Percentiles rank a stretch among this genome's conserved stretches.
Conservation (phyloP, 306 rosid species). For the Senna tora region DNA sequence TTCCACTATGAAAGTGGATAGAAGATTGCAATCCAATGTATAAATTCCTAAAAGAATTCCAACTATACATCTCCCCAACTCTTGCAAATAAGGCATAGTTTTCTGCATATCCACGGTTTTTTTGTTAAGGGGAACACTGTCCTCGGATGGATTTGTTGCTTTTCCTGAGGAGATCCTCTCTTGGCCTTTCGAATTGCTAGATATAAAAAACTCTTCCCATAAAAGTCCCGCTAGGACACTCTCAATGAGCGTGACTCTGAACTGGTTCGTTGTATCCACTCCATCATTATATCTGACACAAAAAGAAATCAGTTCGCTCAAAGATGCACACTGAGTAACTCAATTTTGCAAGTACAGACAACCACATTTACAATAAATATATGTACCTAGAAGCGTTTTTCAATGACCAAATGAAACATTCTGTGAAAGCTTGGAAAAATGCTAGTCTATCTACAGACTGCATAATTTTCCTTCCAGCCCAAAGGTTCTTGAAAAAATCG, state of each 20-base stretch:
- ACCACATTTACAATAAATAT: conserved; percentile 31
- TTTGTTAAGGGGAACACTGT: conserved; percentile 44
- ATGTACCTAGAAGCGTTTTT: conserved; percentile 77
- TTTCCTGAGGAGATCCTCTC: conserved; percentile 48
- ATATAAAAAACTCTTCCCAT: conserved; percentile 69
- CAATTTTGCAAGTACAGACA: conserved; percentile 10
- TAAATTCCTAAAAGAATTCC: conserved; percentile 67
- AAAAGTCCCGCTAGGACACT: conserved; percentile 68
- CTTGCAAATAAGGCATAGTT: conserved; percentile 62
- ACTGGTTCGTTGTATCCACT: conserved; percentile 52
- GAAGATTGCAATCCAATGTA: conserved; percentile 54
- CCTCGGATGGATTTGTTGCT: conserved; percentile 47
- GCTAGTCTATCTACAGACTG: conserved; percentile 62
- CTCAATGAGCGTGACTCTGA: conserved; percentile 63
- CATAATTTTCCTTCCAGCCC: conserved; percentile 73
- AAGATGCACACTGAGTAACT: conserved; percentile 33
- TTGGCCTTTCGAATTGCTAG: conserved; percentile 47
- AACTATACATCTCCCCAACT: conserved; percentile 73
- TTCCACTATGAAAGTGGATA: conserved; percentile 58
- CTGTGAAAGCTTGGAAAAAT: conserved; percentile 79
- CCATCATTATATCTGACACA: conserved; percentile 66
- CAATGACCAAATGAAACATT: conserved; percentile 87
- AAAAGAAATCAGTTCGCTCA: conserved; percentile 35
- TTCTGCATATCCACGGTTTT: conserved; percentile 45
- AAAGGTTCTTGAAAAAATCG: conserved; percentile 75